Evolutionary conservation across 2,329 filamentous ascomycete genomes (phyloP), one percentile per base, ranked within the genome.

Genomic region (Exophiala oligosperma): DNA sequence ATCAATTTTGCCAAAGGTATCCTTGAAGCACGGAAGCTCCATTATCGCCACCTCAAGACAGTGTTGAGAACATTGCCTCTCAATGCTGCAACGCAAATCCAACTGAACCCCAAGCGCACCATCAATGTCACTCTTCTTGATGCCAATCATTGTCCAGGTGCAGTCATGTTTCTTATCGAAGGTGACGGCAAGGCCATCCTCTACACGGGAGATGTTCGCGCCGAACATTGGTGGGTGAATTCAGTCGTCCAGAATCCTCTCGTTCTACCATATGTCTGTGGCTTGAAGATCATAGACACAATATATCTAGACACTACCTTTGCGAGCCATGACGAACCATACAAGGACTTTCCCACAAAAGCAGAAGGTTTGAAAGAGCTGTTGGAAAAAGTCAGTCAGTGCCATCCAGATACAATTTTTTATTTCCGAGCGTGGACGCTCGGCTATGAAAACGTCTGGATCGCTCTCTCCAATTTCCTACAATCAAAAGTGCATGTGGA

Each of bases 231-330:
- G 89, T 95, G 91, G 81, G 86, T 97, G 7, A 87, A 89, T 63
- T 79, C 84, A 1, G 75, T 97, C 21, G 77, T 82, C 0, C 83
- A 90, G 50, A 88, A 88, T 62, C 92, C 92, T 0, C 73, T 84
- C 17, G 74, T 97, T 21, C 74, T 95, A 4, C 88, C 92, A 55
- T 97, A 93, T 67, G 82, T 86, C 0, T 75, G 79, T 4, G 85
- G 88, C 0, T 71, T 85, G 24, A 89, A 85, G 67, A 81, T 73
- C 0, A 77, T 97, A 1, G 89, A 96, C 69, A 91, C 84, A 49
- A 84, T 97, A 2, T 97, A 97, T 66, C 82, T 97, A 0, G 93
- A 97, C 69, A 96, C 92, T 0, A 96, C 91, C 0, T 92, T 92
- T 69, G 83, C 83, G 17, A 76, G 73, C 14, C 81, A 79, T 59